Percentiles rank a stretch among this genome's conserved stretches.
Conservation (phyloP, 1,139 yeast species). For the Diutina sp. region DNA sequence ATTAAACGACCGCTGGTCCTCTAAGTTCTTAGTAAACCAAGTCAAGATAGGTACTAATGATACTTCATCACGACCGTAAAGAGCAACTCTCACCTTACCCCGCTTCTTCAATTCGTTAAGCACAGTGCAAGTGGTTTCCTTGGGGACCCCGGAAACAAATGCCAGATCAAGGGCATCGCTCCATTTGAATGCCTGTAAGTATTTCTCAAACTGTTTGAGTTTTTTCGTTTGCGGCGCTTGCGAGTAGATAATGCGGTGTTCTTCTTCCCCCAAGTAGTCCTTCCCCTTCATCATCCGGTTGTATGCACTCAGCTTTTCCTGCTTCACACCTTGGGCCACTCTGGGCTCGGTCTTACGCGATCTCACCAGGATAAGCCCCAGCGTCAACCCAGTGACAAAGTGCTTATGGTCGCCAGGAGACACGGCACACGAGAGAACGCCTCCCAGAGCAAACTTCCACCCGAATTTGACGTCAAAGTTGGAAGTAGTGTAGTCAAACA, state of each 20-base stretch:
- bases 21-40: conserved; percentile 69
- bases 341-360: conserved; percentile 62
- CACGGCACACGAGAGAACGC: conserved; percentile 79
- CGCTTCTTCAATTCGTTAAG: conserved; percentile 75
- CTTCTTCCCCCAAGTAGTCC: conserved; percentile 83
- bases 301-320: conserved; percentile 37
- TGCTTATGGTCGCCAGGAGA: conserved; percentile 70
- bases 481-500: conserved; percentile 65
- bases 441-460: conserved; percentile 88
- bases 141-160: conserved; percentile 61
- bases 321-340: conserved; percentile 31
- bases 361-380: conserved; percentile 79
- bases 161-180: conserved; percentile 85
- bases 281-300: conserved; percentile 82
- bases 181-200: conserved; percentile 84
- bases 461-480: conserved; percentile 90
- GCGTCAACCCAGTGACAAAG: conserved; percentile 85
- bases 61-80: conserved; percentile 75
- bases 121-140: conserved; percentile 63
- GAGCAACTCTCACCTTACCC: conserved; percentile 73
- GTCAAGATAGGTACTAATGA: conserved; percentile 73
- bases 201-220: conserved; percentile 69
- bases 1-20: conserved; percentile 66
- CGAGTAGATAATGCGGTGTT: conserved; percentile 57
- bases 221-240: conserved; percentile 35